phyloP scores from a whole-genome alignment of 441 rosid genomes.

The Pelargonium fulgidum region DNA sequence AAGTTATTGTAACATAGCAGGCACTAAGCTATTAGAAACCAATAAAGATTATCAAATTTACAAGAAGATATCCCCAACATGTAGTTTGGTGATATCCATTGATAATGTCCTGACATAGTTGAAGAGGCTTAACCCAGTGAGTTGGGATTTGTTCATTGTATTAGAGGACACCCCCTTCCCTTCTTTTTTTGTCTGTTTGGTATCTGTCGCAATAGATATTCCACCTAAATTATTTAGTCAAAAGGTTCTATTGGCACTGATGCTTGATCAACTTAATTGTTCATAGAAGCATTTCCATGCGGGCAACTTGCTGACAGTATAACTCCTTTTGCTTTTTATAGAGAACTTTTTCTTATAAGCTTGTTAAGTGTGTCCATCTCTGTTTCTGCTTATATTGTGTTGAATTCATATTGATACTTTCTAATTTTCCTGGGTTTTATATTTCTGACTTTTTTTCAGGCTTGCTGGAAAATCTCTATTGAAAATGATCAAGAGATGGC shows the following conservation, averaged over 20 bases:
- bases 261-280: background rate
- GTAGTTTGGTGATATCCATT: background rate
- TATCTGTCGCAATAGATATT: background rate
- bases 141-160: background rate
- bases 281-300: background rate
- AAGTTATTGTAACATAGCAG: background rate
- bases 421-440: background rate
- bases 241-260: background rate
- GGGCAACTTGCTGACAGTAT: background rate
- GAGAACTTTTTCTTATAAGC: conserved; percentile 8
- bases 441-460: conserved; percentile 43
- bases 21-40: background rate
- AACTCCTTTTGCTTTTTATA: conserved; percentile 1
- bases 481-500: conserved; percentile 97
- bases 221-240: conserved; percentile 2
- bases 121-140: background rate
- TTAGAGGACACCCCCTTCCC: too few relatives aligned
- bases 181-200: background rate
- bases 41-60: background rate
- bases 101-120: conserved; percentile 1
- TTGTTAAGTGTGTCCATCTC: background rate
- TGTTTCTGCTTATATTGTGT: background rate
- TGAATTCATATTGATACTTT: conserved; percentile 2
- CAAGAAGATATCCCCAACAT: background rate
- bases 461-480: conserved; percentile 92